A percentile compares a stretch with the other conserved stretches of the same genome.
Conservation (phyloP, 139 green algal species). For the Chlamydomonas sp. region DNA sequence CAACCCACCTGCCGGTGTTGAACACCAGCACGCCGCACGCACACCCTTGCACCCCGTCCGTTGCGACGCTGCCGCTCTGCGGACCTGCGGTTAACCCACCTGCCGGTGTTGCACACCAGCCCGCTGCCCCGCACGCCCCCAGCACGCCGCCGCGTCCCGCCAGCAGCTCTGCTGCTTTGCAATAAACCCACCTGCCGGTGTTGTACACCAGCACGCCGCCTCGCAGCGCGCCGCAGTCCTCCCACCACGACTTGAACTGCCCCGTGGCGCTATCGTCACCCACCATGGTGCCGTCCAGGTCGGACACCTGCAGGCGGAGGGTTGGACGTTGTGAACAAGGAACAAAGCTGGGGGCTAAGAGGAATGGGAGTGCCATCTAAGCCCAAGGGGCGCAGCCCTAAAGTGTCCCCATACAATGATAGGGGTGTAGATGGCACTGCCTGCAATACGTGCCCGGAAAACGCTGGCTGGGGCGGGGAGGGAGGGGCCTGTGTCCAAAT, state of each 20-base stretch:
- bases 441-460: too few species aligned
- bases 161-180: too few species aligned
- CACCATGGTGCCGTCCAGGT: constrained; percentile 93
- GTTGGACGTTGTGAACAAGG: not conserved
- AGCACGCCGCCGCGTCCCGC: too few species aligned
- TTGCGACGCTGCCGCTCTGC: too few species aligned
- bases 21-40: too few species aligned
- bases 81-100: constrained; percentile 29
- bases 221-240: constrained; percentile 67
- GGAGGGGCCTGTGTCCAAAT: not conserved
- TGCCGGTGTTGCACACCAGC: constrained; percentile 64
- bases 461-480: too few species aligned
- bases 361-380: too few species aligned
- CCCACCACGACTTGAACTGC: constrained; percentile 82
- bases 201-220: constrained; percentile 62
- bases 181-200: constrained; percentile 51
- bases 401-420: too few species aligned
- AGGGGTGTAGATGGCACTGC: too few species aligned
- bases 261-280: constrained; percentile 73
- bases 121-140: constrained; percentile 49
- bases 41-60: too few species aligned
- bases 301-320: constrained; percentile 65
- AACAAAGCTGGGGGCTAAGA: too few species aligned
- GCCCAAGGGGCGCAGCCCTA: too few species aligned
- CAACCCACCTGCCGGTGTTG: constrained; percentile 42